phyloP scores from a whole-genome alignment of 139 green algal genomes.

The Closterium sp. region DNA sequence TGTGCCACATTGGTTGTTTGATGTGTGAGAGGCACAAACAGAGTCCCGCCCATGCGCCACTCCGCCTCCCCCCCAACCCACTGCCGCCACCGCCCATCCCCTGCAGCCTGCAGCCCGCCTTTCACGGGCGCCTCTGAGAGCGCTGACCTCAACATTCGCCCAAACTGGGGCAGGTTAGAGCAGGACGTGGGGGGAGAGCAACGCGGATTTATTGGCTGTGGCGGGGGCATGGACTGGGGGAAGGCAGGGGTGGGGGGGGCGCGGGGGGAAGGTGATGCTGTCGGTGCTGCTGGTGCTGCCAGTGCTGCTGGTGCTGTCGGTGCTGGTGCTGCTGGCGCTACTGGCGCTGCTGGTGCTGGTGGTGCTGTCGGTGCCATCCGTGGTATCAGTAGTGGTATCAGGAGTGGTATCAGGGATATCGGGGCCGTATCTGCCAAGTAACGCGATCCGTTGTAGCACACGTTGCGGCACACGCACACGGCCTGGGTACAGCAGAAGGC shows the following conservation, averaged over 20 bases:
- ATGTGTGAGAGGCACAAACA: neutral
- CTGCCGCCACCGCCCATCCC: neutral
- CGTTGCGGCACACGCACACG: slow-evolving; percentile 4
- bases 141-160: neutral
- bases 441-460: slow-evolving; percentile 21
- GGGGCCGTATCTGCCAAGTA: neutral
- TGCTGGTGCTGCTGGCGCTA: too few species aligned
- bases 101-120: neutral
- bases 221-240: too few species aligned
- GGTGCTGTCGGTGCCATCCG: too few species aligned
- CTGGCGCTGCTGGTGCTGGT: too few species aligned
- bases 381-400: too few species aligned
- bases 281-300: too few species aligned
- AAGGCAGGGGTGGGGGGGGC: neutral
- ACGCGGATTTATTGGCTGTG: neutral
- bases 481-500: slow-evolving; percentile 18
- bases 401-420: neutral
- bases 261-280: neutral
- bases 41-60: neutral
- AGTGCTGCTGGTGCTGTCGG: neutral
- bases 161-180: neutral
- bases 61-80: neutral
- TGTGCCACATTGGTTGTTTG: neutral
- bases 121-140: neutral
- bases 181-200: neutral